A percentile compares a stretch with the other conserved stretches of the same genome.
Conservation (phyloP, 2,329 filamentous ascomycete genomes). For the Hypomyces rosellus region DNA sequence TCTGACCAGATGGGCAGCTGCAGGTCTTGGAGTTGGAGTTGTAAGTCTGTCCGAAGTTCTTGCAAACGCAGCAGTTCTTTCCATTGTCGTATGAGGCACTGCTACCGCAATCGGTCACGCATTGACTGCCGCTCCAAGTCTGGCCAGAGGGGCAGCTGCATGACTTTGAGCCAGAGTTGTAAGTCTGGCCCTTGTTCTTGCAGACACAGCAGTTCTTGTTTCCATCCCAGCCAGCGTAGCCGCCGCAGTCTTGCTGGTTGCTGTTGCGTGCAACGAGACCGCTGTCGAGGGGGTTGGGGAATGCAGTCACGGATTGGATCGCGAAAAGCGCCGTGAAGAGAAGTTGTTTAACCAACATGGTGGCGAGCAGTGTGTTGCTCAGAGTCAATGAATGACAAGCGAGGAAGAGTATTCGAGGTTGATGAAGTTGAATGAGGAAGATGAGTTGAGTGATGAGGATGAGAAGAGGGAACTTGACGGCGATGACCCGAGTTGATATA, state of each 20-base stretch:
- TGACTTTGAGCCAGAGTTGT: constrained; percentile 2
- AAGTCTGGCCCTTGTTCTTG: constrained; percentile 6
- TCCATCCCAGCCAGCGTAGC: constrained; percentile 1
- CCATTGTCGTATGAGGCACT: constrained; percentile 1
- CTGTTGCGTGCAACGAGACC: too few relatives aligned
- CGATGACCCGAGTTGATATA: too few relatives aligned
- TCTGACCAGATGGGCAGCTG: constrained; percentile 2
- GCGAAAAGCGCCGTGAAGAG: too few relatives aligned
- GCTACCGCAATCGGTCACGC: constrained; percentile 5
- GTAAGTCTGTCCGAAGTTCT: constrained; percentile 3
- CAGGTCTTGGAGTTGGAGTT: constrained; percentile 5
- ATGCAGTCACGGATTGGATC: too few relatives aligned
- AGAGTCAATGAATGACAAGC: too few relatives aligned
- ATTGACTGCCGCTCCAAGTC: background rate
- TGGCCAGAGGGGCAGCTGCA: constrained; percentile 6
- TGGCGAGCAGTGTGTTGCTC: too few relatives aligned
- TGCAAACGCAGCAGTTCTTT: constrained; percentile 7
- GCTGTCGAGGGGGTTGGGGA: too few relatives aligned
- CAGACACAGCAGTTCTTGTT: constrained; percentile 1
- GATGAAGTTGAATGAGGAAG: too few relatives aligned
- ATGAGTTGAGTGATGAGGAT: too few relatives aligned
- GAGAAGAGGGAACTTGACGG: too few relatives aligned
- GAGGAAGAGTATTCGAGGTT: too few relatives aligned
- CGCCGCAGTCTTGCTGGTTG: constrained; percentile 1
- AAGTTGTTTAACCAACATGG: too few relatives aligned